A percentile compares a stretch with the other conserved stretches of the same genome.
These are phyloP conservation scores for Apocynum venetum DNA, from an alignment of 257 asterid species.

Conservation along the genomic window DNA sequence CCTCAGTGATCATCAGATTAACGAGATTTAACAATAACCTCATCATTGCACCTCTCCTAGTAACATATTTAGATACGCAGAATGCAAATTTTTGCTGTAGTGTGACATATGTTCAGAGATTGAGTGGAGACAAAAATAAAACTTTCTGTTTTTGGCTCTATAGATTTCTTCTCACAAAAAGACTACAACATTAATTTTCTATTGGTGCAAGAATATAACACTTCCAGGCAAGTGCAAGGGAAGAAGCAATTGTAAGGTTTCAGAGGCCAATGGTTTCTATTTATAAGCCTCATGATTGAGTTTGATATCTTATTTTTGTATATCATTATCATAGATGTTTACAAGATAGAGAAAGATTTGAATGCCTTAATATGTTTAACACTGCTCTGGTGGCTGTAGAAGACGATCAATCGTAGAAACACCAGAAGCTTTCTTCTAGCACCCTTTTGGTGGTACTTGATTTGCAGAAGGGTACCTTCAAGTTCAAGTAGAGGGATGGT, in stretches of 20 bases:
- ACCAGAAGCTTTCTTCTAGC: background rate
- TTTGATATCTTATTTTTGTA: background rate
- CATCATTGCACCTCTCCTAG: slow-evolving; percentile 13
- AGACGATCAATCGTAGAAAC: background rate
- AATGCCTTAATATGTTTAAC: background rate
- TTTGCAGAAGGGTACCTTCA: background rate
- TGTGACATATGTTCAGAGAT: background rate
- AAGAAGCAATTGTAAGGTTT: too few relatives aligned
- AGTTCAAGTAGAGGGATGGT: background rate
- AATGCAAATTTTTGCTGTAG: background rate
- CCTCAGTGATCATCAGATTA: slow-evolving; percentile 20
- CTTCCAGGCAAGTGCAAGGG: background rate
- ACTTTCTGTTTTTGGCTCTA: background rate
- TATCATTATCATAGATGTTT: too few relatives aligned
- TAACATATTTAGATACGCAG: background rate
- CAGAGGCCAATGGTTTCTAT: background rate
- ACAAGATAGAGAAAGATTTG: background rate
- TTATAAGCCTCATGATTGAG: background rate
- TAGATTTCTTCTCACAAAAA: background rate
- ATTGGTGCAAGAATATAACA: background rate
- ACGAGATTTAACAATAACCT: slow-evolving; percentile 12
- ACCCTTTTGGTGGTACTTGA: background rate
- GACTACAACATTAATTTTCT: background rate
- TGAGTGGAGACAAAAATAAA: background rate
- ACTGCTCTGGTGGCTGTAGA: background rate